phyloP scores from a whole-genome alignment of 345 rosid species.

The Syzygium aqueum region DNA sequence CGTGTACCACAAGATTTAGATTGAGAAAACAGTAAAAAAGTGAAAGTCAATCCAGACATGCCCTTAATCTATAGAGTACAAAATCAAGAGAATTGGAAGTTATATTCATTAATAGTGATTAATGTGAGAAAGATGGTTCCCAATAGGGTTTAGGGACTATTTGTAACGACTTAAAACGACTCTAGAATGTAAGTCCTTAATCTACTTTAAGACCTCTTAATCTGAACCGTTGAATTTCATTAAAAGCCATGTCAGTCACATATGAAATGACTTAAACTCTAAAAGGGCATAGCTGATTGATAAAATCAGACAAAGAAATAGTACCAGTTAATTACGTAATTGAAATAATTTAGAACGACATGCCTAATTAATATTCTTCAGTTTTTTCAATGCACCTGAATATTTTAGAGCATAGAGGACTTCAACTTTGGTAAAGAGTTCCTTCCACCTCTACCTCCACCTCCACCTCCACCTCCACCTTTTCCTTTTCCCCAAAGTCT shows the following conservation, averaged over 20 bases:
- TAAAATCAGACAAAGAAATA: not conserved
- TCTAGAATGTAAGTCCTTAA: not conserved
- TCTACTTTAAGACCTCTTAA: not conserved
- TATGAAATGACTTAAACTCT: not conserved
- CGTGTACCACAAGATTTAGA: not conserved
- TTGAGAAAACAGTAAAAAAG: not conserved
- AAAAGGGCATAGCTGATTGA: not conserved
- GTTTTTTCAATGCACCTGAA: not conserved
- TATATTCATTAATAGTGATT: not conserved
- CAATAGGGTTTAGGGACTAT: not conserved
- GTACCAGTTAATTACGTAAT: not conserved
- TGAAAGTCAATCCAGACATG: not conserved
- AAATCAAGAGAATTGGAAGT: not conserved
- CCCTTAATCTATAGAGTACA: not conserved
- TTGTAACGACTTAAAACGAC: not conserved
- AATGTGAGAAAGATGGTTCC: not conserved
- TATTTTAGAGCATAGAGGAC: not conserved
- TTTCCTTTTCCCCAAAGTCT: not conserved
- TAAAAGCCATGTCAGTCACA: not conserved
- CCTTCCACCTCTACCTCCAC: not conserved
- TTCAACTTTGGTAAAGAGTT: not conserved
- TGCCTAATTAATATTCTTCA: not conserved
- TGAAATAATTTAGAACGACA: not conserved
- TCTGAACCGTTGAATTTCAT: not conserved
- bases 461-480: not conserved